Evolutionary conservation across 495 filamentous ascomycete species (phyloP).

Genomic region (Hypoxylon intermedium): DNA sequence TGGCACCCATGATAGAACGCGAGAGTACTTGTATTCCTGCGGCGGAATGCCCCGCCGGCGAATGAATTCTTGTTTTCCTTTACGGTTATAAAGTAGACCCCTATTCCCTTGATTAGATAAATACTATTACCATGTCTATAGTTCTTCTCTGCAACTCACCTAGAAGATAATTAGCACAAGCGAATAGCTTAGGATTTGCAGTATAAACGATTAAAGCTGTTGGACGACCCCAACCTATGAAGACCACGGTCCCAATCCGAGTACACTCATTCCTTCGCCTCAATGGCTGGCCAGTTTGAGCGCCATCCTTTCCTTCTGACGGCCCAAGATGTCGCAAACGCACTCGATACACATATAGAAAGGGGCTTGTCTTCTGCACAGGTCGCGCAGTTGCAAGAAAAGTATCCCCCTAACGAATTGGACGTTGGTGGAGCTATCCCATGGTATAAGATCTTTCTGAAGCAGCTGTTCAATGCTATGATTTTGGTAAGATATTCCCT

Average conservation of each 20-base stretch:
- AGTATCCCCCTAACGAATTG: conserved; percentile 68
- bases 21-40: conserved; percentile 10
- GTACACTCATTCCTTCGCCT: conserved; percentile 13
- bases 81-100: conserved; percentile 19
- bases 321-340: conserved; percentile 58
- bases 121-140: neutral
- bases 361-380: conserved; percentile 61
- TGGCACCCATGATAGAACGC: conserved; percentile 27
- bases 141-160: neutral
- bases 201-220: conserved; percentile 3
- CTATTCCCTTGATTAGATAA: neutral
- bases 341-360: conserved; percentile 63
- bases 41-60: conserved; percentile 8
- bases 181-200: neutral
- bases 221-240: conserved; percentile 16
- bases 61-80: conserved; percentile 3
- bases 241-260: conserved; percentile 13
- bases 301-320: conserved; percentile 62
- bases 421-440: conserved; percentile 65
- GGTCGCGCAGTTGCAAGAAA: conserved; percentile 56
- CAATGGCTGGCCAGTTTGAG: conserved; percentile 53
- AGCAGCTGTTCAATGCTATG: conserved; percentile 73
- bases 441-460: conserved; percentile 70
- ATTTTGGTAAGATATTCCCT: conserved; percentile 57
- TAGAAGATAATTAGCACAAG: conserved; percentile 2